These are phyloP conservation scores for Parachaetomium inaequale DNA, from an alignment of 495 filamentous ascomycete species.

Conservation along the genomic window DNA sequence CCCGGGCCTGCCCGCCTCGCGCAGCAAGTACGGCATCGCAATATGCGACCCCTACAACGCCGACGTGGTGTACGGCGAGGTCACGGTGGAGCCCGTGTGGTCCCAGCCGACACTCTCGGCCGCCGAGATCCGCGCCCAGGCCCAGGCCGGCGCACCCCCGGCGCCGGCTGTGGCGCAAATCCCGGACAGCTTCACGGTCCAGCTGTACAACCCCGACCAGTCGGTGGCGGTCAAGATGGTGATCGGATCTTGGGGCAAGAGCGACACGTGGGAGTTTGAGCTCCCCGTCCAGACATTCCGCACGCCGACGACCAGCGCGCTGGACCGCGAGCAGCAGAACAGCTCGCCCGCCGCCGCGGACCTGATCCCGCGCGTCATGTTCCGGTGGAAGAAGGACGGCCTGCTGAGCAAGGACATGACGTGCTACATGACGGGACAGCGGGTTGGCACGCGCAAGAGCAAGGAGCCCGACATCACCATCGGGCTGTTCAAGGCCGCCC, in stretches of 20 bases:
- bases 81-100: conserved; percentile 80
- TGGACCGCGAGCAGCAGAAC: conserved; percentile 73
- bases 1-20: conserved; percentile 61
- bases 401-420: conserved; percentile 76
- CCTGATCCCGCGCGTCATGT: conserved; percentile 72
- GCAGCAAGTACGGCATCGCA: conserved; percentile 81
- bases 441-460: conserved; percentile 64
- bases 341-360: conserved; percentile 62
- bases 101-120: conserved; percentile 73
- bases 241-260: conserved; percentile 70
- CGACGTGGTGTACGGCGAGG: conserved; percentile 81
- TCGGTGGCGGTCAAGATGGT: conserved; percentile 66
- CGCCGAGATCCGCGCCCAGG: conserved; percentile 71
- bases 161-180: conserved; percentile 72
- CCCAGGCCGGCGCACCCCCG: conserved; percentile 53
- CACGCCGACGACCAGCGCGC: conserved; percentile 65
- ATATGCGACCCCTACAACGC: conserved; percentile 79
- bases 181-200: conserved; percentile 73
- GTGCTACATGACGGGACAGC: conserved; percentile 75
- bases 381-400: conserved; percentile 90
- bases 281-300: conserved; percentile 84
- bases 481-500: conserved; percentile 64
- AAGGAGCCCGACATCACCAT: conserved; percentile 94
- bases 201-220: conserved; percentile 94
- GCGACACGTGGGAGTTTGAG: conserved; percentile 83